Evolutionary conservation across 306 rosid species (phyloP), one percentile per base, ranked within the genome.

Genomic region (Dryas octopetala): DNA sequence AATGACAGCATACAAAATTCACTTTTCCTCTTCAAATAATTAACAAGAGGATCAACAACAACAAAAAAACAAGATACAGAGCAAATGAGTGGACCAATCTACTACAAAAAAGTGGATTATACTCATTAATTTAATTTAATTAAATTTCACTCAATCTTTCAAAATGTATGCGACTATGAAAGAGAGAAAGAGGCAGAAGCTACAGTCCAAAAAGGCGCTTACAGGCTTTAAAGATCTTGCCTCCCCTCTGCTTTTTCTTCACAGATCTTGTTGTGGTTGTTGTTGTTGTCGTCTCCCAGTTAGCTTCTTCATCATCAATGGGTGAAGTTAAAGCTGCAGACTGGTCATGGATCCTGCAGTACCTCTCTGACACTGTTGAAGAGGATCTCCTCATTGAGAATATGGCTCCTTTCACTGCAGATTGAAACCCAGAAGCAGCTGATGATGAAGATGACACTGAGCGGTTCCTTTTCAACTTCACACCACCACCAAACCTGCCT

Each of bases 381-480:
- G 96, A 93, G 49, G 93, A 90, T 82, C 98, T 86, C 82, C 83
- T 81, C 90, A 87, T 71, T 23, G 98, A 89, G n/a, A 83, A 78
- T 43, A 70, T 15, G 15, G 86, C 88, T 74, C 84, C 86, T 78
- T 81, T 92, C 85, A 90, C 69, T 46, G 84, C 78, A 2, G 86
- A 62, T 13, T 83, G 91, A 62, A 86, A 51, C 19, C 91, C 87
- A 14, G 81, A 60, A 0, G 74, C 14, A 0, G 85, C 5, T 4
- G 78, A 75, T 57, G 91, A 79, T 49, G 82, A 76, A 3, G 50
- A 63, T 7, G 80, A 72, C 16, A 87, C 88, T 3, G 91, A 86
- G 73, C 63, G 47, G 67, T 82, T 86, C 83, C 85, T 78, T 0
- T 77, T 80, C 46, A 89, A 69, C n/a, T 70, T 77, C 43, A 73